Conservation (phyloP, 2,329 filamentous ascomycete genomes). For the Chaetothyriales sp. region DNA sequence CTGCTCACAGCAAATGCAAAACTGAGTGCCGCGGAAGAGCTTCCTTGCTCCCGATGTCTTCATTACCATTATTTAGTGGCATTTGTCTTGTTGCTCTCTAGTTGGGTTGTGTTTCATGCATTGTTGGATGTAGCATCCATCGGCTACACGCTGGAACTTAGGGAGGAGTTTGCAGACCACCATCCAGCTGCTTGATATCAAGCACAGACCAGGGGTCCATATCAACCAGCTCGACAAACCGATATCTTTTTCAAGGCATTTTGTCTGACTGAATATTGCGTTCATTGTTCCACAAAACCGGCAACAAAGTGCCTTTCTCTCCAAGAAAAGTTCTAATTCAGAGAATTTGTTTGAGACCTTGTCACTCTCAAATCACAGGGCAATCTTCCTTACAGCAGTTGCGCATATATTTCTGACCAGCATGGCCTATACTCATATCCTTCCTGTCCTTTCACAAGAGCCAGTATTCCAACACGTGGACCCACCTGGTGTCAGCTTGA, state of each 20-base stretch:
- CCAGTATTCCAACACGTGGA: conserved; percentile 1
- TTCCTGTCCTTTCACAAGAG: conserved; percentile 1
- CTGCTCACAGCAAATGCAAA: conserved; percentile 4
- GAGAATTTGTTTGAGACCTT: no score
- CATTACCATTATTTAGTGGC: conserved; percentile 6
- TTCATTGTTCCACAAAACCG: no score
- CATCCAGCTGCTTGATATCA: background rate
- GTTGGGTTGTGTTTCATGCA: no score
- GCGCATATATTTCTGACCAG: background rate
- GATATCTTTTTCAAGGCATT: conserved; percentile 1
- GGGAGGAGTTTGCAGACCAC: background rate
- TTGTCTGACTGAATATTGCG: background rate
- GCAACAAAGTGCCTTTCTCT: no score
- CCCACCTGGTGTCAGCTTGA: background rate
- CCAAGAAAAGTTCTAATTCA: no score
- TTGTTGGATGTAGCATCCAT: no score
- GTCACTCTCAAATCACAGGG: background rate
- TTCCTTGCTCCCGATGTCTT: conserved; percentile 2
- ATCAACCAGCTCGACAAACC: conserved; percentile 2
- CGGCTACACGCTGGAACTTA: conserved; percentile 1
- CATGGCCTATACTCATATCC: conserved; percentile 12
- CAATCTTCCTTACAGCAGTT: background rate
- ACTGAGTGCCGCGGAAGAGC: background rate
- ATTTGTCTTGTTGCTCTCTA: background rate
- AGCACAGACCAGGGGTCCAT: conserved; percentile 1